Percentiles rank a stretch among this genome's conserved stretches.
Conservation (phyloP, 441 rosid genomes). For the Omphalea diandra region DNA sequence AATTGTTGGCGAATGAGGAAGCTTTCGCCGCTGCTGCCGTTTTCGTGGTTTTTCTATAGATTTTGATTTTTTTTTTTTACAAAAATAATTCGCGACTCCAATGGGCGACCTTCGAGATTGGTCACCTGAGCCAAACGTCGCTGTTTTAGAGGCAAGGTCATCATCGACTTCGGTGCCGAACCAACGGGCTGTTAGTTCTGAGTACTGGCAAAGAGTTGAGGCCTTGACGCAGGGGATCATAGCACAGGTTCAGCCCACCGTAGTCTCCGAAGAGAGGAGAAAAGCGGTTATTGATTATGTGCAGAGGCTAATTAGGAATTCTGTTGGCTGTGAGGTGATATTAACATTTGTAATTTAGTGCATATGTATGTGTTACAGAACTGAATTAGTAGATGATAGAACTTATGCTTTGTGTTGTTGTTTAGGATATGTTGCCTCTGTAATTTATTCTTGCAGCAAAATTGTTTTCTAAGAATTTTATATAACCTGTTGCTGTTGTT, state of each 20-base stretch:
- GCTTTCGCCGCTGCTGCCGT: not conserved
- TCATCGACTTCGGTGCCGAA: constrained; percentile 30
- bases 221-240: constrained; percentile 61
- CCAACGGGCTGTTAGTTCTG: constrained; percentile 36
- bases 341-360: not conserved
- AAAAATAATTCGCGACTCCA: constrained; percentile 19
- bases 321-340: constrained; percentile 64
- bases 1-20: not conserved
- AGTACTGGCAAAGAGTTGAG: constrained; percentile 63
- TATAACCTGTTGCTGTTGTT: not conserved
- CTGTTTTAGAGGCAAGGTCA: constrained; percentile 39
- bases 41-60: not conserved
- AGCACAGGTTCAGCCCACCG: constrained; percentile 67
- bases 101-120: constrained; percentile 79
- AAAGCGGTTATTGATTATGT: constrained; percentile 71
- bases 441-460: not conserved
- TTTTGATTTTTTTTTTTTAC: constrained; percentile 17
- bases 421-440: not conserved
- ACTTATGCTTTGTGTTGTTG: not conserved
- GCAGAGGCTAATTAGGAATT: constrained; percentile 50
- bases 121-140: constrained; percentile 49
- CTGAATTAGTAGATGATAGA: not conserved
- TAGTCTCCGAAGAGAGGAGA: constrained; percentile 68
- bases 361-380: not conserved
- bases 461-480: not conserved